phyloP scores from a whole-genome alignment of 2,329 filamentous ascomycete genomes.

The Pezicula radicicola region DNA sequence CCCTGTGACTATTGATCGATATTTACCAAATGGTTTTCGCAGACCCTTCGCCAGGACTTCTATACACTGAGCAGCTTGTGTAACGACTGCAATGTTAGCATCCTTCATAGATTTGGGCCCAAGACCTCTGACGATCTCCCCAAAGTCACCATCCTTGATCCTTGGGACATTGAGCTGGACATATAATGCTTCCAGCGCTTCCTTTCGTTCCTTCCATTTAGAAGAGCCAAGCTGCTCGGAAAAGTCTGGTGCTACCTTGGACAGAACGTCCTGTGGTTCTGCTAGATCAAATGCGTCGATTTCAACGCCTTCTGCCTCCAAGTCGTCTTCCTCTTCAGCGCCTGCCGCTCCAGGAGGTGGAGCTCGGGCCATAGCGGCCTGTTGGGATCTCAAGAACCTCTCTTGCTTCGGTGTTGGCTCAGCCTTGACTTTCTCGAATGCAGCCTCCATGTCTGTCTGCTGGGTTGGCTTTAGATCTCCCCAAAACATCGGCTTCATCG shows the following conservation, averaged over 20 bases:
- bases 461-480: slow-evolving; percentile 92
- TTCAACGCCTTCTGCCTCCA: slow-evolving; percentile 58
- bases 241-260: slow-evolving; percentile 80
- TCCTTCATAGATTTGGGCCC: slow-evolving; percentile 96
- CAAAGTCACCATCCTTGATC: slow-evolving; percentile 88
- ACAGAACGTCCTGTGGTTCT: slow-evolving; percentile 82
- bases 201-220: slow-evolving; percentile 98
- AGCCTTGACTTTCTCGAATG: slow-evolving; percentile 90
- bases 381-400: slow-evolving; percentile 81
- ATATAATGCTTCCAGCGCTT: slow-evolving; percentile 81
- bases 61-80: slow-evolving; percentile 87
- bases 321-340: slow-evolving; percentile 54
- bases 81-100: slow-evolving; percentile 93
- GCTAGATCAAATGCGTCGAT: slow-evolving; percentile 79
- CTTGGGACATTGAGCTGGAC: slow-evolving; percentile 76
- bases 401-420: slow-evolving; percentile 88
- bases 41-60: slow-evolving; percentile 86
- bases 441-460: slow-evolving; percentile 86
- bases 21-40: slow-evolving; percentile 73
- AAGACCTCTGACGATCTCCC: slow-evolving; percentile 77
- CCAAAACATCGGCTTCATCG: slow-evolving; percentile 99
- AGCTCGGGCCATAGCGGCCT: slow-evolving; percentile 75
- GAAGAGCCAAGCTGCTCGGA: slow-evolving; percentile 80
- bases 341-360: slow-evolving; percentile 55
- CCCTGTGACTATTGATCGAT: slow-evolving; percentile 75